Base-by-base conservation (phyloP, 1,284 basidiomycete species). In the Peniophora sp. region DNA sequence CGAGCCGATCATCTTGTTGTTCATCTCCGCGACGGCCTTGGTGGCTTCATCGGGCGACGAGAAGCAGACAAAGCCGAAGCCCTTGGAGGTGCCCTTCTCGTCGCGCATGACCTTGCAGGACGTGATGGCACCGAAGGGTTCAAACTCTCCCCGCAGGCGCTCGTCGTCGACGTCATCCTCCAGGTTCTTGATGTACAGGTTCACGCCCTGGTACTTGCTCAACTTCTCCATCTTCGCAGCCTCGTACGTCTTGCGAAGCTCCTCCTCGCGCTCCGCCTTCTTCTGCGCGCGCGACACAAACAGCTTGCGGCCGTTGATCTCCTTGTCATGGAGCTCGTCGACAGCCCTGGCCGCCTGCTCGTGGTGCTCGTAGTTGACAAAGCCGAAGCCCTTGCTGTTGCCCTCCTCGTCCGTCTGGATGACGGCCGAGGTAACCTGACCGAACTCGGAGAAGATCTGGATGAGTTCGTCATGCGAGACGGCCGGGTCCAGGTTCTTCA, bases 21-120 rank as follows among this genome's bases (percentile, higher is more conserved):
- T 99, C 95, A 99, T 97, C 77, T 99, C 97, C 51, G 93, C 92
- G 58, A 99, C 95, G 55, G 97, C 97, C 78, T 98, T 99, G 68
- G 94, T 98, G 47, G 97, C 96, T 75, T 99, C 97, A 62, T 99
- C 97, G 50, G 97, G 95, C 53, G 93, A 89, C 44, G 93, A 93
- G 79, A 95, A 99, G 75, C 97, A 99, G 59, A 99, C 97, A 68
- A 99, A 99, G 61, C 97, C 97, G 65, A 99, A 99, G 63, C 97
- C 97, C 68, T 94, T 92, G 45, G 91, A 93, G 47, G 77, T 82
- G 55, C 80, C 84, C 73, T 92, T 92, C 61, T 97, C 94, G 69
- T 97, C 95, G 60, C 91, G 88, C 97, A 99, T 99, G 69, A 99
- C 91, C 79, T 97, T 98, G 81, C 90, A 96, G 66, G 92, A 96